These are phyloP conservation scores for Ophiostoma himal-ulmi DNA, from an alignment of 2,329 filamentous ascomycete genomes.

Conservation along the genomic window DNA sequence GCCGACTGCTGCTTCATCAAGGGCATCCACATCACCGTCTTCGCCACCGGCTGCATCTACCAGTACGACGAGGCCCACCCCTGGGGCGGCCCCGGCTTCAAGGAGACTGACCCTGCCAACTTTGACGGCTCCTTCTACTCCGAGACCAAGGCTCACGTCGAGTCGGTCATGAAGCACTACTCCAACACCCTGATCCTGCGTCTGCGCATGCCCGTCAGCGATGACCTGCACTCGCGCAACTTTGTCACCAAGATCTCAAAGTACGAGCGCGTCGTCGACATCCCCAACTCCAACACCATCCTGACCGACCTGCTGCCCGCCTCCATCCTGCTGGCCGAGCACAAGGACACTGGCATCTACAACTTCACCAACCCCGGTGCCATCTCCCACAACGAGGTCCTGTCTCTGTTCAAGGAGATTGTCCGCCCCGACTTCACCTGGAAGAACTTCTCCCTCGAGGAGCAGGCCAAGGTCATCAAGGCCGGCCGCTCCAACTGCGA, in stretches of 20 bases:
- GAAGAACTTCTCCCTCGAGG: conserved; percentile 61
- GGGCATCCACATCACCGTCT: conserved; percentile 58
- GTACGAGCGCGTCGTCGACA: conserved; percentile 60
- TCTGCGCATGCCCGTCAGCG: conserved; percentile 63
- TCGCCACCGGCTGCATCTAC: conserved; percentile 64
- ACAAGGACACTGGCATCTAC: conserved; percentile 69
- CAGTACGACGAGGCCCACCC: conserved; percentile 57
- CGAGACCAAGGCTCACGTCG: conserved; percentile 59
- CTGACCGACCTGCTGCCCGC: conserved; percentile 59
- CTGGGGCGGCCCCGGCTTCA: conserved; percentile 54
- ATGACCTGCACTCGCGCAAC: conserved; percentile 60
- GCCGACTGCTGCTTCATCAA: conserved; percentile 55
- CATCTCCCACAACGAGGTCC: conserved; percentile 65
- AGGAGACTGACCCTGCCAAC: conserved; percentile 58
- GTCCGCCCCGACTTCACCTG: conserved; percentile 55
- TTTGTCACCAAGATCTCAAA: conserved; percentile 64
- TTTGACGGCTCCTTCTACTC: conserved; percentile 65
- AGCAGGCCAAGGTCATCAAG: conserved; percentile 62
- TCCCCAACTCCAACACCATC: conserved; percentile 64
- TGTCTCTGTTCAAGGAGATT: conserved; percentile 57
- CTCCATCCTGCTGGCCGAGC: conserved; percentile 83
- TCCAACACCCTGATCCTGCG: conserved; percentile 57
- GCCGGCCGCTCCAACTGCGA: conserved; percentile 61
- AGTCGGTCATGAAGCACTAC: conserved; percentile 59
- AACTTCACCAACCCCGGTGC: conserved; percentile 67